Conservation (phyloP, 306 rosid species). For the Mimosa pudica region DNA sequence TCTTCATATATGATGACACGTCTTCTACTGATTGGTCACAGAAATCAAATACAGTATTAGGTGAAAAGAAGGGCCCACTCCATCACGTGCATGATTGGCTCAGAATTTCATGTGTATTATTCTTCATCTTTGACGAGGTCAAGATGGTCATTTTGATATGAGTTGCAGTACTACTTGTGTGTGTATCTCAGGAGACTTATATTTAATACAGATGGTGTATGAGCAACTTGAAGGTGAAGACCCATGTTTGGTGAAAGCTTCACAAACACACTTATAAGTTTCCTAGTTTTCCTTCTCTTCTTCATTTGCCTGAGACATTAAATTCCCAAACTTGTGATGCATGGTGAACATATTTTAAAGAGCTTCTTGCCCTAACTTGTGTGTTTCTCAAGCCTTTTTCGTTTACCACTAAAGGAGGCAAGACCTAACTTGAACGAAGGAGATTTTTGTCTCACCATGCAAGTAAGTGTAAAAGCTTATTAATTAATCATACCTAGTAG, state of each 20-base stretch:
- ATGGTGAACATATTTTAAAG: constrained; percentile 29
- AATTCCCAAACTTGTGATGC: constrained; percentile 44
- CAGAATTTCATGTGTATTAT: constrained; percentile 15
- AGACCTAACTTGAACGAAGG: constrained; percentile 5
- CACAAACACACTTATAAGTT: constrained; percentile 45
- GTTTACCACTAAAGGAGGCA: not conserved
- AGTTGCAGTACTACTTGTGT: constrained; percentile 4
- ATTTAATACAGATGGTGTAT: constrained; percentile 21
- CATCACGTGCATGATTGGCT: constrained; percentile 11
- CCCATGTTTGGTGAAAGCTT: constrained; percentile 70
- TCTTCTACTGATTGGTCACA: constrained; percentile 6
- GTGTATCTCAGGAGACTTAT: not conserved
- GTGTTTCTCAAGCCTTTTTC: constrained; percentile 29
- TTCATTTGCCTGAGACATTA: constrained; percentile 30
- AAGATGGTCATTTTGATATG: constrained; percentile 31
- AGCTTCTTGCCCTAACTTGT: not conserved
- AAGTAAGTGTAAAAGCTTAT: constrained; percentile 35
- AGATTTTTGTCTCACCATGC: constrained; percentile 25
- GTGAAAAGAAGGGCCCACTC: not conserved
- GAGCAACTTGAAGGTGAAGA: constrained; percentile 47
- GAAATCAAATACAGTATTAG: not conserved
- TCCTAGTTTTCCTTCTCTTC: not conserved
- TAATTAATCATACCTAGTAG: not conserved
- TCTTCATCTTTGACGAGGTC: constrained; percentile 20
- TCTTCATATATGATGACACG: constrained; percentile 4